Evolutionary conservation across 225 moss, liverwort and hornwort species (phyloP).

Genomic region (Marchantia paleacea): DNA sequence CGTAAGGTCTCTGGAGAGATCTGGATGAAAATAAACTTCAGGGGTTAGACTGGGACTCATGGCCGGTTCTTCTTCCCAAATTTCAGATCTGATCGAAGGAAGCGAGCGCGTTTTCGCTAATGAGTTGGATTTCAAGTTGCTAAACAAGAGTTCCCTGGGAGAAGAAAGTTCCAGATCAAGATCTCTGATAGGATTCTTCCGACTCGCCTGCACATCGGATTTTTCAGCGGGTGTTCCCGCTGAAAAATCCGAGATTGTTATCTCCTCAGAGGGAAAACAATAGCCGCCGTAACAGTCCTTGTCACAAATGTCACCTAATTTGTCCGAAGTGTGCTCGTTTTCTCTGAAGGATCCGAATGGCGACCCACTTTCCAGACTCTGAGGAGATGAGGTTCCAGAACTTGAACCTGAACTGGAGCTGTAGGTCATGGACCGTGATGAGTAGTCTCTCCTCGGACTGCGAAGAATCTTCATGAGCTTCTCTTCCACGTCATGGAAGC

Average conservation of each 20-base stretch:
- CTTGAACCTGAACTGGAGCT: neutral
- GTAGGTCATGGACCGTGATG: too few species aligned
- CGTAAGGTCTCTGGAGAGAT: neutral
- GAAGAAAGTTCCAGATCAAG: conserved; percentile 7
- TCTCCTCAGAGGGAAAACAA: neutral
- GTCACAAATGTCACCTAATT: neutral
- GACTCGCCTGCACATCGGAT: neutral
- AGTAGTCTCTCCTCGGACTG: conserved; percentile 6
- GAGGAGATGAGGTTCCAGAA: neutral
- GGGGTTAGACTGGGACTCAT: neutral
- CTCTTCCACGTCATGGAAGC: conserved; percentile 1
- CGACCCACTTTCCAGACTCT: neutral
- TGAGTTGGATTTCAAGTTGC: neutral
- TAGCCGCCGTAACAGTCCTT: neutral
- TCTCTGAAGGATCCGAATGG: neutral
- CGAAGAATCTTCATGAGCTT: conserved; percentile 2
- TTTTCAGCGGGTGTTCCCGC: neutral
- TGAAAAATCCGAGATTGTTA: too few species aligned
- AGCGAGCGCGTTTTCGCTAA: neutral
- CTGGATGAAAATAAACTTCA: conserved; percentile 4
- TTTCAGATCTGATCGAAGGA: neutral
- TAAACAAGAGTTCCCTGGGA: neutral
- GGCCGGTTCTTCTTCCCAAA: neutral
- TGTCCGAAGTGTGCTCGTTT: neutral
- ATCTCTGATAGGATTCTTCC: neutral